Evolutionary conservation across 345 rosid genomes (phyloP).

Genomic region (Triadica sebifera): DNA sequence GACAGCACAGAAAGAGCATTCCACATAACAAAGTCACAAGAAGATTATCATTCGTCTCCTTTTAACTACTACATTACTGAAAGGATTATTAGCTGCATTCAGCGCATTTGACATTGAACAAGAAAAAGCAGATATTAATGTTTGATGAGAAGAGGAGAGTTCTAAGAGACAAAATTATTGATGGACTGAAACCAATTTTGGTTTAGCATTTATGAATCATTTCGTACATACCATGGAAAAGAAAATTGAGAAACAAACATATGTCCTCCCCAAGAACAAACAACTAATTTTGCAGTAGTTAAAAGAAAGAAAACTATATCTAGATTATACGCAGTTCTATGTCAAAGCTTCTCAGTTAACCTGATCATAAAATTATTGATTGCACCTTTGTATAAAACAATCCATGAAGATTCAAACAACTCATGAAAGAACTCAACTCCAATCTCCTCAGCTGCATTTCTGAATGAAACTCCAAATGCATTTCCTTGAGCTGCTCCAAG

Average conservation of each 20-base stretch:
- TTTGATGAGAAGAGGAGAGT: neutral
- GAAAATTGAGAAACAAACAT: neutral
- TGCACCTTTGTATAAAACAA: slow-evolving; percentile 63
- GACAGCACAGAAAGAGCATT: neutral
- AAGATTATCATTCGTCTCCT: neutral
- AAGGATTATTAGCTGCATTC: neutral
- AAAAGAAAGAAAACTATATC: neutral
- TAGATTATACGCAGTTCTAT: slow-evolving; percentile 3
- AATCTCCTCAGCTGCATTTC: slow-evolving; percentile 78
- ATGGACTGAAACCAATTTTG: slow-evolving; percentile 1
- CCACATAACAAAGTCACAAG: neutral
- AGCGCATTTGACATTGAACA: neutral
- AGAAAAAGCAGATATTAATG: neutral
- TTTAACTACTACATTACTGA: neutral
- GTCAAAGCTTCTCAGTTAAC: slow-evolving; percentile 79
- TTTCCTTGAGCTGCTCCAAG: slow-evolving; percentile 91
- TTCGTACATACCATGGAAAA: neutral
- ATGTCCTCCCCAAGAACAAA: neutral
- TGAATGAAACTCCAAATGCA: slow-evolving; percentile 83
- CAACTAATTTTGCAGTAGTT: neutral
- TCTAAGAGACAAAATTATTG: neutral
- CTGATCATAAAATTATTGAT: slow-evolving; percentile 86
- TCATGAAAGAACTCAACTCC: slow-evolving; percentile 89
- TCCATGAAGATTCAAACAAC: slow-evolving; percentile 98
- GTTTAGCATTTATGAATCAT: slow-evolving; percentile 13